phyloP scores from a whole-genome alignment of 164 flowering plant genomes.

The Vitis vinifera region ASM3070453v1 NC_081823.1:6684501-6685000 shows the following conservation, averaged over 20 bases:
- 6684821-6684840: too few relatives aligned
- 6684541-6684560: slow-evolving; percentile 80
- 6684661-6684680: slow-evolving; percentile 88
- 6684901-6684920: too few relatives aligned
- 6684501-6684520: slow-evolving; percentile 96
- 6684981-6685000: neutral
- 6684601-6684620: neutral
- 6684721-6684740: slow-evolving; percentile 87
- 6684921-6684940: too few relatives aligned
- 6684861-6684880: too few relatives aligned
- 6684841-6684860: too few relatives aligned
- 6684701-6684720: slow-evolving; percentile 93
- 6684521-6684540: slow-evolving; percentile 84
- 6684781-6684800: too few relatives aligned
- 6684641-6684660: slow-evolving; percentile 56
- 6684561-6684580: slow-evolving; percentile 39
- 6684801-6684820: too few relatives aligned
- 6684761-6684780: slow-evolving; percentile 37
- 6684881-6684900: too few relatives aligned
- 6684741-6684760: slow-evolving; percentile 95
- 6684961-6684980: neutral
- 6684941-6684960: too few relatives aligned
- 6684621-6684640: neutral
- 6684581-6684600: neutral
- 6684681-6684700: slow-evolving; percentile 96